Conservation (phyloP, 306 rosid species). For the Cicer yamashitae region DNA sequence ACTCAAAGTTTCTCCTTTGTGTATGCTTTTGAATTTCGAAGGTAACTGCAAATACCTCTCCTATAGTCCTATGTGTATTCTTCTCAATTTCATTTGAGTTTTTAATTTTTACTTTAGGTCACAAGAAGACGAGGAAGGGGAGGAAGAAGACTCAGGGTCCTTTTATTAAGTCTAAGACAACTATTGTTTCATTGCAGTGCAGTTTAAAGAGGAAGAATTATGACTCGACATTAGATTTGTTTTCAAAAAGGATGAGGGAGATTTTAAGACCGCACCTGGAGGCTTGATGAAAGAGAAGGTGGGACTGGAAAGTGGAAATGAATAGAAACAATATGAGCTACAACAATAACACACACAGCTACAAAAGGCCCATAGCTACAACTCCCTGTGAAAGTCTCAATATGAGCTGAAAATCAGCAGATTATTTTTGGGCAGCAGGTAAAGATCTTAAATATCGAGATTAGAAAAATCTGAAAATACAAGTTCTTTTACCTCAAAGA, state of each 20-base stretch:
- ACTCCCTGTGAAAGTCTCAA: constrained; percentile 81
- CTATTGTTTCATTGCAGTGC: background rate
- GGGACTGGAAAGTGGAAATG: constrained; percentile 89
- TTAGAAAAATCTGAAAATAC: background rate
- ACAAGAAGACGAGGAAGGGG: background rate
- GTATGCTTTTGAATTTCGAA: background rate
- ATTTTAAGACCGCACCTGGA: constrained; percentile 89
- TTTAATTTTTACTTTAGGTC: background rate
- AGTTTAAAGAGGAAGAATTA: constrained; percentile 16
- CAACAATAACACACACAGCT: constrained; percentile 72
- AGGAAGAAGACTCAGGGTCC: background rate
- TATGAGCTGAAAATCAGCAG: constrained; percentile 64
- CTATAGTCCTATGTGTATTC: background rate
- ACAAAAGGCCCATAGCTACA: constrained; percentile 64
- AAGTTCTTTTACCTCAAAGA: background rate
- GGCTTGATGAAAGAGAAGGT: constrained; percentile 90
- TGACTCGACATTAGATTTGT: constrained; percentile 76
- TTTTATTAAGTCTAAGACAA: too few species aligned
- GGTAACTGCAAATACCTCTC: background rate
- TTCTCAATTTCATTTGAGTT: background rate
- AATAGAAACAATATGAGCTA: too few species aligned
- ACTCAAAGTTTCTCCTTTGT: background rate
- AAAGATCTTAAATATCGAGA: constrained; percentile 57
- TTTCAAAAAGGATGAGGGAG: constrained; percentile 89
- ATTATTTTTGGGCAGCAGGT: constrained; percentile 76